Evolutionary conservation across 2,329 filamentous ascomycete genomes (phyloP), one percentile per base, ranked within the genome.

Genomic region (Aureobasidium sp.): DNA sequence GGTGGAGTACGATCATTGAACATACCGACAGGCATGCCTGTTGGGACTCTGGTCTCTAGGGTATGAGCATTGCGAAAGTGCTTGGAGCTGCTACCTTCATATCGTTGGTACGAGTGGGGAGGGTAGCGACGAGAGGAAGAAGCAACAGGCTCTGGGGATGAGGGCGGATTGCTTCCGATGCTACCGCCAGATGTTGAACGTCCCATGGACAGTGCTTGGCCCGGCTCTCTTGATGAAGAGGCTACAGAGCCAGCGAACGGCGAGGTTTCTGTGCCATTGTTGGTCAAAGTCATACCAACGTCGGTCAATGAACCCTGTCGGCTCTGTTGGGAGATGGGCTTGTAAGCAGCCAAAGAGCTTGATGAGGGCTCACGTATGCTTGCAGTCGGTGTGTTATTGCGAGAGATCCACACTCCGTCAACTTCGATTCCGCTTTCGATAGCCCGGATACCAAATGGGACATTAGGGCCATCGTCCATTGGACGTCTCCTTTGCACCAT

Each of bases 361-460:
- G 52, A 48, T 14, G 40, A 55, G 7, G 35, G 21, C n/a, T 58
- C 54, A 14, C 59, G 57, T 40, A 64, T 68, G 16, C 57, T 55
- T 44, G 62, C 54, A 45, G 63, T 61, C 22, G 64, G 66, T 7
- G 73, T 75, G 60, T 74, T 76, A 42, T 61, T 65, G 54, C 66
- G 63, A 14, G 74, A 76, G 32, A 75, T 73, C 72, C 73, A 77
- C 47, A 96, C 90, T 3, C 89, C 90, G 58, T 95, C 88, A 6
- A 95, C 80, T 64, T 91, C 80, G 38, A 94, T 75, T 5, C 90
- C 90, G 60, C 80, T 86, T 66, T 95, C 85, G 41, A 96, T 80
- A 6, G 90, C 90, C 60, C 86, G 83, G 50, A 93, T 81, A 17
- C 91, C 90, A 63, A 96, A 96, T 0, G 89, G 90, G 30, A 94